Evolutionary conservation across 1,284 basidiomycete species (phyloP).

Genomic region (Pseudozyma pruni): DNA sequence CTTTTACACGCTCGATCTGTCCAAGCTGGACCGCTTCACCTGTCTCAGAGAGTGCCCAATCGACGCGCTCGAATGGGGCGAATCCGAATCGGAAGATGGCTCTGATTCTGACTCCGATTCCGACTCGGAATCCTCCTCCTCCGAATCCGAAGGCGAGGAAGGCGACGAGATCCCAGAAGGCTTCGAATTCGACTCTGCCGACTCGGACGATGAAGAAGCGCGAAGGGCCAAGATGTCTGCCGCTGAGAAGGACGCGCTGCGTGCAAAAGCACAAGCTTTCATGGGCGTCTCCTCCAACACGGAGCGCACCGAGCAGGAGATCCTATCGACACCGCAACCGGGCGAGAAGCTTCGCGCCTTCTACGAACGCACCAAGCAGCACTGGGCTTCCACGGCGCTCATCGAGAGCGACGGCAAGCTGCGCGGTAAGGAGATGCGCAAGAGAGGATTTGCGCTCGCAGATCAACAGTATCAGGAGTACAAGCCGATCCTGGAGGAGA

Average conservation of each 20-base stretch:
- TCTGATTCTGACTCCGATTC: slow-evolving; percentile 30
- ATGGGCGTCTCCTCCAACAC: slow-evolving; percentile 79
- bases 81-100: slow-evolving; percentile 57
- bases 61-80: slow-evolving; percentile 65
- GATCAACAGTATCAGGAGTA: slow-evolving; percentile 63
- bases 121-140: slow-evolving; percentile 36
- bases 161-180: slow-evolving; percentile 56
- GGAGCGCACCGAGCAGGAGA: slow-evolving; percentile 77
- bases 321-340: slow-evolving; percentile 82
- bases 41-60: slow-evolving; percentile 65
- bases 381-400: slow-evolving; percentile 83
- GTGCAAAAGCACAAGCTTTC: slow-evolving; percentile 76
- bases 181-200: slow-evolving; percentile 45
- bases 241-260: slow-evolving; percentile 71
- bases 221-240: slow-evolving; percentile 32
- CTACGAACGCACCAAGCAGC: slow-evolving; percentile 76
- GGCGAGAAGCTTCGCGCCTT: slow-evolving; percentile 88
- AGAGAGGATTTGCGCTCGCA: slow-evolving; percentile 72
- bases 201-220: slow-evolving; percentile 39
- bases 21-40: slow-evolving; percentile 63
- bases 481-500: slow-evolving; percentile 69
- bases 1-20: slow-evolving; percentile 66
- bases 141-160: slow-evolving; percentile 47
- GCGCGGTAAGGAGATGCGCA: slow-evolving; percentile 81
- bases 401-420: slow-evolving; percentile 72